These are phyloP conservation scores for Tolypocladium tundrense DNA, from an alignment of 2,329 filamentous ascomycete genomes.

Conservation along the genomic window DNA sequence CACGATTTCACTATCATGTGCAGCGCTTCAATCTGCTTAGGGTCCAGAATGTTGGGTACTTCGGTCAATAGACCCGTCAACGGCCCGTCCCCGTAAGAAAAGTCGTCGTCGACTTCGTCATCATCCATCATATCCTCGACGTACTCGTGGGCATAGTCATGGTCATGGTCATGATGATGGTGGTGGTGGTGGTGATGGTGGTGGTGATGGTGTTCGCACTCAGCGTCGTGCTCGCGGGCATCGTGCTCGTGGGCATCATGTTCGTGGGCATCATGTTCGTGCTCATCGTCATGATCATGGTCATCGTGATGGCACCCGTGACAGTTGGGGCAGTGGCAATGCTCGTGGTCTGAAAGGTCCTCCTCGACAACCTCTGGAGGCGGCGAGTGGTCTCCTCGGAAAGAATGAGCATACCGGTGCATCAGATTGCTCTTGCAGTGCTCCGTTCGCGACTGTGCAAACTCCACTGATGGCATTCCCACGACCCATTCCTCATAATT, in stretches of 20 bases:
- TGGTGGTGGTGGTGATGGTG: slow-evolving; percentile 16
- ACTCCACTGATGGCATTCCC: slow-evolving; percentile 49
- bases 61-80: slow-evolving; percentile 81
- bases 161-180: slow-evolving; percentile 21
- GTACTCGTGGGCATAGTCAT: slow-evolving; percentile 32
- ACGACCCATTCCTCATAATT: slow-evolving; percentile 50
- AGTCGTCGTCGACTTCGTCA: slow-evolving; percentile 64
- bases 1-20: slow-evolving; percentile 97
- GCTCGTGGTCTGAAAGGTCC: slow-evolving; percentile 25
- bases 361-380: slow-evolving; percentile 25
- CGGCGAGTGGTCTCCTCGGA: slow-evolving; percentile 29
- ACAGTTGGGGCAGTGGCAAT: slow-evolving; percentile 22
- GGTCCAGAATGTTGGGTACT: slow-evolving; percentile 86
- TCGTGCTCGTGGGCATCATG: slow-evolving; percentile 31
- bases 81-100: slow-evolving; percentile 70
- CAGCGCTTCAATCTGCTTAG: slow-evolving; percentile 88
- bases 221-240: slow-evolving; percentile 18
- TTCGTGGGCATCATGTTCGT: slow-evolving; percentile 25
- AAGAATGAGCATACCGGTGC: slow-evolving; percentile 40
- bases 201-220: slow-evolving; percentile 12
- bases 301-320: slow-evolving; percentile 14
- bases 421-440: slow-evolving; percentile 50
- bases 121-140: slow-evolving; percentile 50
- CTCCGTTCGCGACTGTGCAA: slow-evolving; percentile 45
- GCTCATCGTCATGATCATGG: slow-evolving; percentile 11